Percentiles rank a stretch among this genome's conserved stretches.
These are phyloP conservation scores for Hyaloperonospora brassicae DNA, from an alignment of 352 stramenopile species.

Conservation along the genomic window DNA sequence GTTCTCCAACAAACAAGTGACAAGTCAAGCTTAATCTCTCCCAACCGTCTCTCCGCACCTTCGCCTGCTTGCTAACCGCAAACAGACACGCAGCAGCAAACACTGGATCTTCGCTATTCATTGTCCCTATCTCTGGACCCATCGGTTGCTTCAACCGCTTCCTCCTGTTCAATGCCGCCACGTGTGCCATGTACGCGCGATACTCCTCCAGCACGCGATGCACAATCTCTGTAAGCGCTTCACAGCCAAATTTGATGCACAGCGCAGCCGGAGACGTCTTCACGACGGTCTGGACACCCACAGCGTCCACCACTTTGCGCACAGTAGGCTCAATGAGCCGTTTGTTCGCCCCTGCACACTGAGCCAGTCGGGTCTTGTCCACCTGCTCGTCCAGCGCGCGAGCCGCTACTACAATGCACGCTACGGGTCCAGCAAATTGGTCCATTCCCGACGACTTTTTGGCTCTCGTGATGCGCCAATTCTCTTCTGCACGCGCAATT, in stretches of 20 bases:
- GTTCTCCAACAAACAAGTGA: constrained; percentile 5
- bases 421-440: constrained; percentile 40
- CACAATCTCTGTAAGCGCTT: constrained; percentile 54
- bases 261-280: constrained; percentile 44
- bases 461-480: constrained; percentile 39
- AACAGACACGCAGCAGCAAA: constrained; percentile 63
- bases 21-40: not conserved
- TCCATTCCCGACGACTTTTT: constrained; percentile 34
- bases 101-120: constrained; percentile 40
- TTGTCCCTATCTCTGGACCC: constrained; percentile 13
- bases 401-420: constrained; percentile 56
- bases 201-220: constrained; percentile 53
- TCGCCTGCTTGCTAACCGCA: constrained; percentile 56
- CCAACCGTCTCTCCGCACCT: constrained; percentile 22
- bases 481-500: constrained; percentile 42
- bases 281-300: constrained; percentile 39
- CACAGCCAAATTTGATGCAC: constrained; percentile 69
- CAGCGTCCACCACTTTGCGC: constrained; percentile 43
- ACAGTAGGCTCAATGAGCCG: constrained; percentile 40
- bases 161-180: constrained; percentile 13
- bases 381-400: constrained; percentile 41
- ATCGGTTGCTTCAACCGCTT: constrained; percentile 18
- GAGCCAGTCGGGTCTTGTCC: constrained; percentile 36
- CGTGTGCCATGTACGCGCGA: constrained; percentile 15
- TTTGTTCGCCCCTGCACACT: constrained; percentile 32